Evolutionary conservation across 257 asterid genomes (phyloP).

Genomic region (Rhazya stricta): DNA sequence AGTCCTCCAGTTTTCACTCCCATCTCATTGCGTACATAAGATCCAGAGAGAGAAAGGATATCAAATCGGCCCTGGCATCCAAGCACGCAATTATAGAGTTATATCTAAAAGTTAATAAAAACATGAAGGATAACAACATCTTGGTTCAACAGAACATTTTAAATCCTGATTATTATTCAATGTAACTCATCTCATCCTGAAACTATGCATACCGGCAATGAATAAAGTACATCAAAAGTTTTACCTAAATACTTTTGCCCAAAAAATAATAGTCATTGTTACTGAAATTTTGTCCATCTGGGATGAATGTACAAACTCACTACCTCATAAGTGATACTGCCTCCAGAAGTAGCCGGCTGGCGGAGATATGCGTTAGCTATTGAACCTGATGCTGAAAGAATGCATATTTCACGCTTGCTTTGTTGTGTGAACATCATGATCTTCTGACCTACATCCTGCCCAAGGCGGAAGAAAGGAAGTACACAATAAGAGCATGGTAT

Average conservation of each 20-base stretch:
- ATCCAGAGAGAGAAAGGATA: constrained; percentile 56
- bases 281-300: neutral
- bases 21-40: constrained; percentile 44
- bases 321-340: constrained; percentile 55
- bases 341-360: constrained; percentile 63
- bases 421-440: constrained; percentile 50
- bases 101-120: neutral
- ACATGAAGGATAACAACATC: neutral
- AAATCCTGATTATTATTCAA: neutral
- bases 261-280: too few species aligned
- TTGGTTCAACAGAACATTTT: neutral
- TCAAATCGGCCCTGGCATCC: constrained; percentile 51
- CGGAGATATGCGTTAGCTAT: constrained; percentile 55
- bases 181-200: neutral
- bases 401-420: constrained; percentile 48
- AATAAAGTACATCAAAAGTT: neutral
- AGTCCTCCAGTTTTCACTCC: constrained; percentile 59
- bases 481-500: neutral
- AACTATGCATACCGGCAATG: neutral
- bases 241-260: neutral
- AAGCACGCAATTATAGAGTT: neutral
- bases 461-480: constrained; percentile 5
- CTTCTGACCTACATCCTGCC: constrained; percentile 55
- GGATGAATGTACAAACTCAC: neutral
- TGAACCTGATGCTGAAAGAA: constrained; percentile 58